Evolutionary conservation across 176 grass and related monocot genomes (phyloP), one percentile per base, ranked within the genome.

Genomic region (Pontederia crassipes): DNA sequence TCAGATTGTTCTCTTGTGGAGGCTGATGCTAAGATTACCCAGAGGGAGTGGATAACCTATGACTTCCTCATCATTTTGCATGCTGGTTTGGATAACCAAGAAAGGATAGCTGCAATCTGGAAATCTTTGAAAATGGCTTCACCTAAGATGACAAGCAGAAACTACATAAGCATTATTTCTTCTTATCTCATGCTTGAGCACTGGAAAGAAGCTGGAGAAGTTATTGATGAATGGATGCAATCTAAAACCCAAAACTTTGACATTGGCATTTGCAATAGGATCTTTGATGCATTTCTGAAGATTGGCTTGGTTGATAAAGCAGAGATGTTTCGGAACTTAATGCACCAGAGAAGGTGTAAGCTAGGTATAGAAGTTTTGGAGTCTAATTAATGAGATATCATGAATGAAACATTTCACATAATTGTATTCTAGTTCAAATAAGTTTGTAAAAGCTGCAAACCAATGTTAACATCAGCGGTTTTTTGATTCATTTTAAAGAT

Each of bases 11-110:
- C 79, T 2, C 53, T 80, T 46, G 66, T 90, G 4, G 83, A 88
- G 66, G 40, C 76, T 0, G 81, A 85, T 56, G 70, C n/a, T 7
- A 90, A 85, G 75, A 83, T 97, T 20, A 75, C 76, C 55, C 80
- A 87, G 26, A 77, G 78, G 12, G 81, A 97, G 49, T 97, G 81
- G 83, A 85, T 90, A 72, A 83, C 83, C 12, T 91, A 85, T 1
- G 81, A 97, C 52, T 81, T 87, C 59, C 82, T 97, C 11, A 58
- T 91, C 55, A 80, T 85, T 11, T 48, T 97, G 46, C 82, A 88
- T 17, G 12, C 70, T 0, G 77, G 81, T 27, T 78, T 97, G 0
- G 92, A 80, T 62, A 88, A 85, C 50, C 77, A 29, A 2, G 80
- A 84, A 12, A 85, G 67, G 54, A 72, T 91, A 4, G 80, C 76